Conservation (phyloP, 805 yeast genomes). For the Pichia exigua region DNA sequence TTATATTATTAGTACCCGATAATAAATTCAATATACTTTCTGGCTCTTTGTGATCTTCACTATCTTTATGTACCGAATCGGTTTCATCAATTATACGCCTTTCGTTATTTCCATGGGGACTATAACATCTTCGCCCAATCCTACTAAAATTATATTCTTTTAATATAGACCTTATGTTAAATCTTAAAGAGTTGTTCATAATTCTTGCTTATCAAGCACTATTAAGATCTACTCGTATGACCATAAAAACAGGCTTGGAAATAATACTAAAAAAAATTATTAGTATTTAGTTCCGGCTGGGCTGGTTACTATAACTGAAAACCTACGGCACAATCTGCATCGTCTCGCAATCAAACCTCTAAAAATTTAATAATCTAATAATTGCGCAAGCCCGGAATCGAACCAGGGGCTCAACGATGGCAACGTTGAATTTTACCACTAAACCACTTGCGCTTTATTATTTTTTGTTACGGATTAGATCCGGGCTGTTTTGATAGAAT, state of each 20-base stretch:
- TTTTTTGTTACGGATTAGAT: no score
- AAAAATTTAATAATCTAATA: no score
- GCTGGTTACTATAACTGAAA: no score
- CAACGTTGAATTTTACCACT: constrained; percentile 24
- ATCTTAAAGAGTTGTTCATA: neutral
- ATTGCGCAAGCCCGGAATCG: constrained; percentile 24
- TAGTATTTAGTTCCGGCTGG: no score
- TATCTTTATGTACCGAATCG: neutral
- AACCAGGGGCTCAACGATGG: constrained; percentile 26
- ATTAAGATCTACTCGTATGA: neutral
- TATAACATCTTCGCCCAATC: neutral
- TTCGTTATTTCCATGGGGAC: neutral
- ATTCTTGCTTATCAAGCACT: no score
- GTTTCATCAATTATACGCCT: no score
- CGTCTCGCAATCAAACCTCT: neutral
- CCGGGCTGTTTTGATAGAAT: no score
- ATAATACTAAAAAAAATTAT: no score
- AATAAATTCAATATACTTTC: neutral
- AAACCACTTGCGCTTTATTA: constrained; percentile 19
- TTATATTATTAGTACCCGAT: neutral
- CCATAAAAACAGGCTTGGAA: no score
- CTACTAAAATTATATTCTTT: neutral
- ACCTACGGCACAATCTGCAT: no score
- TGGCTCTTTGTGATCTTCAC: neutral
- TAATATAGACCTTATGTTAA: neutral